Evolutionary conservation across 1,284 basidiomycete genomes (phyloP).

Genomic region (Trichosporon ovoides): DNA sequence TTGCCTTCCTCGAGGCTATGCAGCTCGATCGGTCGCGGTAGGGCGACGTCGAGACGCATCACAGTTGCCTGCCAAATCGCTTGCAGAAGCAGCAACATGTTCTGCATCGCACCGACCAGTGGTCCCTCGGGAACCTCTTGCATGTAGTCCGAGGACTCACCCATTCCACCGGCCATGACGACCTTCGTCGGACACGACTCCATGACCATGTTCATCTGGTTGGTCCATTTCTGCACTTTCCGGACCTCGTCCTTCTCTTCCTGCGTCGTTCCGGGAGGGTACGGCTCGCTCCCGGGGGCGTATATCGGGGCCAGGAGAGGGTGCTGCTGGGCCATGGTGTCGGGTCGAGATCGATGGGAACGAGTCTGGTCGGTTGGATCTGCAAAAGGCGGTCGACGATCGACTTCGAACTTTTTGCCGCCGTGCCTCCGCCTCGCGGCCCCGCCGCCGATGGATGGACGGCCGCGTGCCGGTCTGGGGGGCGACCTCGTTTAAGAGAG

Average conservation of each 20-base stretch:
- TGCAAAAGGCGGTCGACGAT: no score
- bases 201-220: slow-evolving; percentile 63
- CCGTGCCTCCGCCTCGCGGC: not conserved
- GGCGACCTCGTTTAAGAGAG: not conserved
- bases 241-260: slow-evolving; percentile 66
- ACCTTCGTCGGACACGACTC: slow-evolving; percentile 82
- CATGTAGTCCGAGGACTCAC: slow-evolving; percentile 52
- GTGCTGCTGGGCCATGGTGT: slow-evolving; percentile 15
- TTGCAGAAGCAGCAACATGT: no score
- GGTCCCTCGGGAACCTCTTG: not conserved
- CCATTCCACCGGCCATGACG: slow-evolving; percentile 68
- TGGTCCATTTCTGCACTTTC: slow-evolving; percentile 69
- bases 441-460: not conserved
- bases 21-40: not conserved
- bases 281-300: slow-evolving; percentile 51
- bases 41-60: no score
- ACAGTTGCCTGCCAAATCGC: no score
- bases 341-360: not conserved
- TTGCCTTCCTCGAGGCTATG: no score
- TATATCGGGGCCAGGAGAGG: slow-evolving; percentile 44
- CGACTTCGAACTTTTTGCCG: slow-evolving; percentile 2
- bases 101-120: no score
- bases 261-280: slow-evolving; percentile 74
- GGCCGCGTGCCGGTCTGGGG: not conserved
- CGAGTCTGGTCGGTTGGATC: no score